Evolutionary conservation across 495 filamentous ascomycete species (phyloP), one percentile per base, ranked within the genome.

Genomic region (Daldinia grandis): DNA sequence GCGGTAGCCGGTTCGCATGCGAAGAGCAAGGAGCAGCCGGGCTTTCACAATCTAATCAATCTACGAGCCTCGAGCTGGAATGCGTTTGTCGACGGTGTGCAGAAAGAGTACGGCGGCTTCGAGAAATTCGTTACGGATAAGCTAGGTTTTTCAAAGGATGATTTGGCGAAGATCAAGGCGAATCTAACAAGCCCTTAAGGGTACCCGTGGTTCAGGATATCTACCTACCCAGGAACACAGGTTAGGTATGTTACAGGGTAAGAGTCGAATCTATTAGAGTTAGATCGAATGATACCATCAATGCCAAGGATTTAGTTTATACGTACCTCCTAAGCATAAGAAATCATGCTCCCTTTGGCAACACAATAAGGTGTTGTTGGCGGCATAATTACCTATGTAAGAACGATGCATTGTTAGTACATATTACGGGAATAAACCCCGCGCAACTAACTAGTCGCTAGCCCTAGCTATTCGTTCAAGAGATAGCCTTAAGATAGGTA

Each of bases 81-180:
- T n/a, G 78, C 80, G 0, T 85, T 84, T 47, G 71, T 76, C 14
- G 68, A 68, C 27, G 80, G 66, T 7, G 72, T 81, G 3, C 68
- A 80, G 50, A 57, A 75, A 35, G 72, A 77, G 24, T 78, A 81
- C 37, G 81, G 80, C 25, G 81, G 83, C 4, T 84, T 82, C 59
- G 79, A 83, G 49, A 70, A 74, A 8, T 85, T 85, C 58, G 75
- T 83, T 35, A 78, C 63, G 7, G 64, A 75, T 5, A 65, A 66
- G 21, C 69, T 85, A 25, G 81, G 82, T 3, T 80, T 86, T 42
- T 73, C 76, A 2, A 63, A 64, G 7, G 78, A 78, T 5, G 82
- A 85, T 8, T 49, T 86, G 15, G 62, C 66, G 6, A 80, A 66
- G 59, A 81, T 86, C 57, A 80, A 76, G 71, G 72, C 60, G 66